Evolutionary conservation across 2,329 filamentous ascomycete species (phyloP), one percentile per base, ranked within the genome.

Genomic region (Phyllosticta paracitricarpa): DNA sequence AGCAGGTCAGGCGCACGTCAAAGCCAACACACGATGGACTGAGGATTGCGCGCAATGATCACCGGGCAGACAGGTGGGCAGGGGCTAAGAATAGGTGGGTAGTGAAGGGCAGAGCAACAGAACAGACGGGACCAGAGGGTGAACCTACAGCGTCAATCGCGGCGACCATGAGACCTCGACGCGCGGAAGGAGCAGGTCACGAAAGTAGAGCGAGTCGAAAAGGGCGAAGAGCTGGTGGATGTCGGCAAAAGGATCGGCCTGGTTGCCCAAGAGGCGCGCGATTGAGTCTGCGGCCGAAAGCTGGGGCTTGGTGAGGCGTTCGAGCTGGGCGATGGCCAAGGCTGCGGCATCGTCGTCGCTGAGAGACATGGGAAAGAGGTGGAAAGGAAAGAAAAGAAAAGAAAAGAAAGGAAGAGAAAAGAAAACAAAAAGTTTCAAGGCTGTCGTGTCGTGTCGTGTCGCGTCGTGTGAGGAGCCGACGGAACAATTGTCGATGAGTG

Each of bases 121-220:
- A 26, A 61, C 61, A 58, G 54, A 22, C 19, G 19, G 19, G 19
- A 17, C 48, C 14, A 63, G 48, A 28, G 25, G 52, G 57, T 51
- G 48, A 28, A 54, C 71, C 66, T 70, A 73, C 68, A 77, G 71
- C n/a, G 75, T 78, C 63, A 78, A 67, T 56, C 75, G 70, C 30
- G 71, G 64, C 25, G 76, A 78, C 76, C 76, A 78, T 4, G 73
- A 67, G 24, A 78, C 69, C 58, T 78, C 71, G n/a, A 78, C 76
- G 35, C 70, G 69, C 7, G 73, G 68, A 7, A 72, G 58, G 1
- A 78, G 70, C 12, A 77, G 69, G 22, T 66, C 65, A 53, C 74
- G 70, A 66, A 78, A 78, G 69, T 78, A 78, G 53, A 78, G 67
- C 25, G 70, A 67, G 64, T 77, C 70, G 65, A 76, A 78, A 58